A percentile compares a stretch with the other conserved stretches of the same genome.
These are phyloP conservation scores for Saxophila tyrrhenica DNA, from an alignment of 495 filamentous ascomycete species.

Conservation along the genomic window DNA sequence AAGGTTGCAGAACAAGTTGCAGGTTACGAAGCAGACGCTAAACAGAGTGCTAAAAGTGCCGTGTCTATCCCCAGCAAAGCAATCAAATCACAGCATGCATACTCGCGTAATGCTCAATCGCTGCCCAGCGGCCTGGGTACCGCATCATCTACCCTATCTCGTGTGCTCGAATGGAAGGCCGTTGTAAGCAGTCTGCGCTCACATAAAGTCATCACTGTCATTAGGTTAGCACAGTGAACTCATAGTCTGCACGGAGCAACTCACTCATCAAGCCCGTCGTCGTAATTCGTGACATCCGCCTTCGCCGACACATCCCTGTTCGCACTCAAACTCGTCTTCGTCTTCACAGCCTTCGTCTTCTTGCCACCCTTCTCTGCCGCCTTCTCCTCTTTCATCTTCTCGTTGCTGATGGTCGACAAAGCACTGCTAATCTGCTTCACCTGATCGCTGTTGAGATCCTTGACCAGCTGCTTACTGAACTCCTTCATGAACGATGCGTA, in stretches of 20 bases:
- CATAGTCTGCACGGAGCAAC: too few relatives aligned
- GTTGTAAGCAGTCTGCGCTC: slow-evolving; percentile 8
- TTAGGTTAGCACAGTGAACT: slow-evolving; percentile 2
- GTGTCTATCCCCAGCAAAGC: background rate
- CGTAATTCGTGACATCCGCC: slow-evolving; percentile 64
- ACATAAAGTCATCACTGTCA: slow-evolving; percentile 34
- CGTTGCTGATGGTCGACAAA: slow-evolving; percentile 77
- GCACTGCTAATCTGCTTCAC: slow-evolving; percentile 88
- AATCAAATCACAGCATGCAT: background rate
- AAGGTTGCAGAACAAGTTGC: background rate
- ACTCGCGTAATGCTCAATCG: background rate
- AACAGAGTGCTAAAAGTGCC: background rate
- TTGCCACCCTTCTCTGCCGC: slow-evolving; percentile 85
- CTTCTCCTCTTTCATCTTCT: slow-evolving; percentile 99
- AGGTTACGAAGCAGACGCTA: background rate
- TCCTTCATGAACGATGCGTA: slow-evolving; percentile 85
- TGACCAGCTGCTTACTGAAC: slow-evolving; percentile 73
- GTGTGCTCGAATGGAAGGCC: too few relatives aligned
- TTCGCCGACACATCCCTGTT: slow-evolving; percentile 48
- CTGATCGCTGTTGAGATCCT: slow-evolving; percentile 79
- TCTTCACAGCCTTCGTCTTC: slow-evolving; percentile 92
- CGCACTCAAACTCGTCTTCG: slow-evolving; percentile 71
- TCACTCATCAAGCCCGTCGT: slow-evolving; percentile 68
- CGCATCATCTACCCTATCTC: too few relatives aligned
- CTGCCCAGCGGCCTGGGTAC: too few relatives aligned